Evolutionary conservation across 1,139 yeast species (phyloP).

Genomic region (Magnusiomyces paraingens): DNA sequence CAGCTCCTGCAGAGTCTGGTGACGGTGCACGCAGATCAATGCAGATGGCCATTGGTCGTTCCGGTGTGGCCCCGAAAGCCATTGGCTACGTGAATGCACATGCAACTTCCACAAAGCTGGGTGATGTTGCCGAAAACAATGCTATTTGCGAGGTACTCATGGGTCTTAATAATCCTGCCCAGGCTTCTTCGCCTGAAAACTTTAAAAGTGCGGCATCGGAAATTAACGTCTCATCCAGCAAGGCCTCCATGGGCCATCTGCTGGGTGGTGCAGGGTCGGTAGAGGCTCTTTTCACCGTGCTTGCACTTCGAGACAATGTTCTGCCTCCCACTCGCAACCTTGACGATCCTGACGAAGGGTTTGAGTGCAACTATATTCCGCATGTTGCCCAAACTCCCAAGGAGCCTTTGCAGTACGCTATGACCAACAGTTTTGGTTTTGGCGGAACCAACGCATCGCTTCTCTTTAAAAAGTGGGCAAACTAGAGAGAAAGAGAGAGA

Average conservation of each 20-base stretch:
- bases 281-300: conserved; percentile 74
- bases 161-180: conserved; percentile 26
- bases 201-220: conserved; percentile 17
- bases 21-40: conserved; percentile 81
- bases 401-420: conserved; percentile 45
- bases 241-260: conserved; percentile 90
- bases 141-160: conserved; percentile 57
- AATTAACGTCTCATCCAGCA: conserved; percentile 65
- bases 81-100: conserved; percentile 89
- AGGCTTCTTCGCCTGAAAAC: conserved; percentile 9
- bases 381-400: conserved; percentile 36
- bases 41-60: conserved; percentile 60
- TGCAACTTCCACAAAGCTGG: conserved; percentile 87
- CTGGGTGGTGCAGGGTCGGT: conserved; percentile 96
- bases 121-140: conserved; percentile 79
- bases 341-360: conserved; percentile 43
- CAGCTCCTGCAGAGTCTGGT: conserved; percentile 82
- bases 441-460: conserved; percentile 92
- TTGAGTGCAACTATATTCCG: conserved; percentile 58
- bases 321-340: conserved; percentile 79
- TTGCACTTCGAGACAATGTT: conserved; percentile 50
- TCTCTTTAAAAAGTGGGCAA: conserved; percentile 37
- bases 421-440: conserved; percentile 92
- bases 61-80: conserved; percentile 39
- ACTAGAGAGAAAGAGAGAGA: no score